Evolutionary conservation across 2,329 filamentous ascomycete genomes (phyloP).

Genomic region (Apiospora sp.): DNA sequence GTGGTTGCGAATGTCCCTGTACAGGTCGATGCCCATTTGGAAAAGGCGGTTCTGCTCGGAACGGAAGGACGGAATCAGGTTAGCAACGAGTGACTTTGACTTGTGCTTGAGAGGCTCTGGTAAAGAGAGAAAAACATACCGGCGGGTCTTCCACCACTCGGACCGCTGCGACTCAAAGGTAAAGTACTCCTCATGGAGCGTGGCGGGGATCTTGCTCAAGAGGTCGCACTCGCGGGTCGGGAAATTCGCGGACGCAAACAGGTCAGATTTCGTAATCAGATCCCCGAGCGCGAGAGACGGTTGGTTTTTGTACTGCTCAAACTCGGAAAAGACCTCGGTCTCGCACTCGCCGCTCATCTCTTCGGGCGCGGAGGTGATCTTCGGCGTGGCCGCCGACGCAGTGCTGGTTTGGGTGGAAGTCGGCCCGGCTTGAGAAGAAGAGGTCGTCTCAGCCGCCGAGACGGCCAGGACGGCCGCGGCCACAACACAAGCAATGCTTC

Average conservation of each 20-base stretch:
- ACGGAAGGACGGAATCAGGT: too few relatives aligned
- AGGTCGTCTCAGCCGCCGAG: too few relatives aligned
- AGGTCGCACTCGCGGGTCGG: neutral
- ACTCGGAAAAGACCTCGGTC: neutral
- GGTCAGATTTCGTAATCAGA: neutral
- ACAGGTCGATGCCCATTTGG: neutral
- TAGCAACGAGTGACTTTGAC: too few relatives aligned
- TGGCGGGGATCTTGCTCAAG: neutral
- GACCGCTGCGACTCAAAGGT: neutral
- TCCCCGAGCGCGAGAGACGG: neutral
- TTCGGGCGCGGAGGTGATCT: neutral
- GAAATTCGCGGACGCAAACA: neutral
- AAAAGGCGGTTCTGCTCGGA: neutral
- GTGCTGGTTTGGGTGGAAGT: neutral
- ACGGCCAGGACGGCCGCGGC: neutral
- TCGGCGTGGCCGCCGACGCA: neutral
- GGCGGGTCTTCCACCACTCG: neutral
- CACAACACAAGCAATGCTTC: neutral
- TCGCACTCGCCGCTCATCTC: neutral
- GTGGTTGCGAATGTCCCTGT: neutral
- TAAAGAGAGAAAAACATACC: neutral
- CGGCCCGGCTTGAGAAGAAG: neutral
- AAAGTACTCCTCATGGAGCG: neutral
- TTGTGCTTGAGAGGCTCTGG: too few relatives aligned
- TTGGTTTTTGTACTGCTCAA: neutral